phyloP scores from a whole-genome alignment of 2,329 filamentous ascomycete genomes.

The Gaeumannomyces sp. region DNA sequence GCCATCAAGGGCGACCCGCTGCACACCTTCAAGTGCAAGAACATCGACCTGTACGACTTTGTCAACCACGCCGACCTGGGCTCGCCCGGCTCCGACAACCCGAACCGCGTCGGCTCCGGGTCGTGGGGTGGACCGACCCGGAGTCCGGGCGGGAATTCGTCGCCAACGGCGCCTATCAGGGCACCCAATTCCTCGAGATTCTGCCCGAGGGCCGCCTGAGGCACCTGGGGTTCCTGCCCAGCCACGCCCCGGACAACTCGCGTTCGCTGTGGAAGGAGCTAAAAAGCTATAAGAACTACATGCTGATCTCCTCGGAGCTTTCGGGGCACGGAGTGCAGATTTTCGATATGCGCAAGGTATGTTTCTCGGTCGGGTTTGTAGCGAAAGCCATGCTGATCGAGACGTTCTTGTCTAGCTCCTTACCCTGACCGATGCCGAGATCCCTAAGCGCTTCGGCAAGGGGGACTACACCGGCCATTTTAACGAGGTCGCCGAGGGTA shows the following conservation, averaged over 20 bases:
- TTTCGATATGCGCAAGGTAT: conserved; percentile 56
- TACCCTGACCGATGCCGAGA: conserved; percentile 32
- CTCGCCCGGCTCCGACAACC: conserved; percentile 6
- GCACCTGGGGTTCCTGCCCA: conserved; percentile 6
- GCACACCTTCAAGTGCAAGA: conserved; percentile 10
- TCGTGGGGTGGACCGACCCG: conserved; percentile 39
- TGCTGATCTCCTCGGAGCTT: conserved; percentile 35
- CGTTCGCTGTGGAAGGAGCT: conserved; percentile 28
- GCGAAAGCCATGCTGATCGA: too few species aligned
- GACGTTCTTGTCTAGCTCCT: conserved; percentile 28
- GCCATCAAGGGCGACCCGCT: not conserved
- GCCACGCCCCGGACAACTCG: conserved; percentile 26
- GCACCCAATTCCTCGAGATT: conserved; percentile 5
- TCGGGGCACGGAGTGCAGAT: conserved; percentile 51
- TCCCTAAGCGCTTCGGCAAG: conserved; percentile 15
- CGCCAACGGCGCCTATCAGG: conserved; percentile 15
- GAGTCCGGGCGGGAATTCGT: conserved; percentile 45
- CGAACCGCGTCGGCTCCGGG: not conserved
- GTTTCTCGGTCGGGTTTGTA: too few species aligned
- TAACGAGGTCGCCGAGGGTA: not conserved
- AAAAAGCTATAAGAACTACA: conserved; percentile 23
- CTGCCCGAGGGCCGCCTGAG: conserved; percentile 2
- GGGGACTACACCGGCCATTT: not conserved
- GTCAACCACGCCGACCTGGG: conserved; percentile 10
- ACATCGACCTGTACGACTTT: conserved; percentile 12